These are phyloP conservation scores for Neobulgaria alba DNA, from an alignment of 2,329 filamentous ascomycete genomes.

Conservation along the genomic window DNA sequence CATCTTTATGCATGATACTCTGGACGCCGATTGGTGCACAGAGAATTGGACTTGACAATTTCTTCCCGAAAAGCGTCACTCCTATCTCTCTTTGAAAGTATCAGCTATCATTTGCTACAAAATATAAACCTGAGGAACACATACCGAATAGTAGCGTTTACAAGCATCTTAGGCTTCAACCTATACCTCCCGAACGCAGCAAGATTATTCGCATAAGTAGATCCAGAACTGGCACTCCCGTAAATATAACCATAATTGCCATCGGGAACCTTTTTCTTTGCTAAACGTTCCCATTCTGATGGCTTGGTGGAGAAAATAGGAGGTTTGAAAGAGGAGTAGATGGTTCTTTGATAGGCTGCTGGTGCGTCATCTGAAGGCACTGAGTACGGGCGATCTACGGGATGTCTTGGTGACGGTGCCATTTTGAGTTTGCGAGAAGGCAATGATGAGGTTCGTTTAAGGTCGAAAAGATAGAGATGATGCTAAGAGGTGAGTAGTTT, in stretches of 20 bases:
- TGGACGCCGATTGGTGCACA: slow-evolving; percentile 65
- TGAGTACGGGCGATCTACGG: not conserved
- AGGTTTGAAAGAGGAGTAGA: not conserved
- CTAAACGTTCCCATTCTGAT: not conserved
- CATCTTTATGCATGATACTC: slow-evolving; percentile 55
- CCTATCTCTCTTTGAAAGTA: slow-evolving; percentile 29
- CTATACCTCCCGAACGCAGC: slow-evolving; percentile 41
- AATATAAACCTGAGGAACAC: not conserved
- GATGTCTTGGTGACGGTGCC: not conserved
- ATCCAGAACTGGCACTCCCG: not conserved
- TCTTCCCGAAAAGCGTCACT: slow-evolving; percentile 24
- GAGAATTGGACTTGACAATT: slow-evolving; percentile 37
- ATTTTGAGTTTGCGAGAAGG: no score
- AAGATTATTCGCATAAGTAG: not conserved
- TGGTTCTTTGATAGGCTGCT: not conserved
- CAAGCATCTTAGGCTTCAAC: slow-evolving; percentile 37
- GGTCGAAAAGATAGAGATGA: no score
- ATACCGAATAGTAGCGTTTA: slow-evolving; percentile 28
- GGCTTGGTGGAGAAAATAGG: not conserved
- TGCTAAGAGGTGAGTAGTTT: no score
- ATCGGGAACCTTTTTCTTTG: not conserved
- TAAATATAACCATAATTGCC: not conserved
- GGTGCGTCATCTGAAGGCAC: not conserved
- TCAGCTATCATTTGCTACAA: not conserved
- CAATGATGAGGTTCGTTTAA: no score